Percentiles rank a stretch among this genome's conserved stretches.
These are phyloP conservation scores for Nemania diffusa DNA, from an alignment of 2,329 filamentous ascomycete genomes.

Conservation along the genomic window DNA sequence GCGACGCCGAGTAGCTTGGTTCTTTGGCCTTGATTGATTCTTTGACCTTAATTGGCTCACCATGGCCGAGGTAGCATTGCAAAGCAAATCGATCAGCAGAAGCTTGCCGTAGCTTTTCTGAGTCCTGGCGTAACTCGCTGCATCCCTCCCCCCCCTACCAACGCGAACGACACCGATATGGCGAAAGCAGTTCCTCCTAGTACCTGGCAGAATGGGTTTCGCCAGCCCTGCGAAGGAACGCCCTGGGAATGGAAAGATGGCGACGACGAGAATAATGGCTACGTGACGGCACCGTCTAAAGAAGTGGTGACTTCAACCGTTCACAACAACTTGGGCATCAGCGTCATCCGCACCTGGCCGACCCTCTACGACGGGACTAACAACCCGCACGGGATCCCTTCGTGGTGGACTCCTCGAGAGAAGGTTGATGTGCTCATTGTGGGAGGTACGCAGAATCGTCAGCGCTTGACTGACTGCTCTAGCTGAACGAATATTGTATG, in stretches of 20 bases:
- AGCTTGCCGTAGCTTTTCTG: no score
- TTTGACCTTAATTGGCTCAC: no score
- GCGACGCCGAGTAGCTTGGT: no score
- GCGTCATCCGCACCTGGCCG: conserved; percentile 47
- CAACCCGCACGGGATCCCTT: conserved; percentile 43
- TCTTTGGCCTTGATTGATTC: no score
- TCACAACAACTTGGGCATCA: conserved; percentile 46
- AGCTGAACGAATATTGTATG: no score
- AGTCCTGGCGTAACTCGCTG: no score
- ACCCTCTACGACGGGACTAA: conserved; percentile 47
- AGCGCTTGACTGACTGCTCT: no score
- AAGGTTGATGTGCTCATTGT: conserved; percentile 51
- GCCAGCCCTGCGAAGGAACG: conserved; percentile 22
- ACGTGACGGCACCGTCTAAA: conserved; percentile 41
- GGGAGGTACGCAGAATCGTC: conserved; percentile 47
- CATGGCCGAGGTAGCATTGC: no score
- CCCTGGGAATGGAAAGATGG: conserved; percentile 26
- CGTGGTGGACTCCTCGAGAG: conserved; percentile 44
- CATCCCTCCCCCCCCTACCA: no score
- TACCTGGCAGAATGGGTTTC: conserved; percentile 44
- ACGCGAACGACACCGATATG: no score
- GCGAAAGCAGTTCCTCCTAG: conserved; percentile 34
- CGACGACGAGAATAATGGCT: conserved; percentile 31
- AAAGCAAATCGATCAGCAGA: no score
- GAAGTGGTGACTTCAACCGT: conserved; percentile 42